These are phyloP conservation scores for Pichia sp. DNA, from an alignment of 1,139 yeast genomes.

Conservation along the genomic window DNA sequence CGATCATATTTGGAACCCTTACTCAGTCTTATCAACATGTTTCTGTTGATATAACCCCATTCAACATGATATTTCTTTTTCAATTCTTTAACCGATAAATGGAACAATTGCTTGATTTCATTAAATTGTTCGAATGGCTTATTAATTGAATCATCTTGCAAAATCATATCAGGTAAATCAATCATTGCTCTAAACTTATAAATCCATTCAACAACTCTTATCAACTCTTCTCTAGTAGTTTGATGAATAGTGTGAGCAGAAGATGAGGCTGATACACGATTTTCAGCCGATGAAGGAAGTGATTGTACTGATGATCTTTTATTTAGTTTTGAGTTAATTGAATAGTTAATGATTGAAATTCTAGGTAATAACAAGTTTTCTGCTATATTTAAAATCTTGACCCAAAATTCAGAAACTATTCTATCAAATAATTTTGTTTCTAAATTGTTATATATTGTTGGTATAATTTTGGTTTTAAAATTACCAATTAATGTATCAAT, in stretches of 20 bases:
- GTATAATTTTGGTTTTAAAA: slow-evolving; percentile 21
- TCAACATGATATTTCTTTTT: slow-evolving; percentile 16
- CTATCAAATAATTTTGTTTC: slow-evolving; percentile 27
- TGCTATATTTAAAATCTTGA: slow-evolving; percentile 21
- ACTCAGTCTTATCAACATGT: slow-evolving; percentile 16
- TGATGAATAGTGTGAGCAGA: slow-evolving; percentile 5
- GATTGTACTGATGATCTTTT: slow-evolving; percentile 14
- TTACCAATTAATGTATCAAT: slow-evolving; percentile 21
- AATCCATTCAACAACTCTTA: slow-evolving; percentile 28
- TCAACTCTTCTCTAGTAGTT: slow-evolving; percentile 23
- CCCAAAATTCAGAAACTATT: slow-evolving; percentile 24
- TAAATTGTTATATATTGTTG: slow-evolving; percentile 24
- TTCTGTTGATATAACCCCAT: slow-evolving; percentile 21
- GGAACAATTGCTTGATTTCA: slow-evolving; percentile 16
- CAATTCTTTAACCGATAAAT: slow-evolving; percentile 13
- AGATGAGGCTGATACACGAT: slow-evolving; percentile 2
- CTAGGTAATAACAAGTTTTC: slow-evolving; percentile 27
- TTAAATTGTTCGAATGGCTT: slow-evolving; percentile 21
- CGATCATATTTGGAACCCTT: slow-evolving; percentile 10
- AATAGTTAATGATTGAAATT: slow-evolving; percentile 21
- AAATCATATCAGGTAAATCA: slow-evolving; percentile 21
- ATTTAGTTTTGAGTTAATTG: slow-evolving; percentile 21
- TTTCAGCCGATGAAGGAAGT: neutral
- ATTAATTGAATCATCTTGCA: slow-evolving; percentile 17
- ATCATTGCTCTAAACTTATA: slow-evolving; percentile 25